These are phyloP conservation scores for Sarocladium oryzae DNA, from an alignment of 2,329 filamentous ascomycete genomes.

Conservation along the genomic window DNA sequence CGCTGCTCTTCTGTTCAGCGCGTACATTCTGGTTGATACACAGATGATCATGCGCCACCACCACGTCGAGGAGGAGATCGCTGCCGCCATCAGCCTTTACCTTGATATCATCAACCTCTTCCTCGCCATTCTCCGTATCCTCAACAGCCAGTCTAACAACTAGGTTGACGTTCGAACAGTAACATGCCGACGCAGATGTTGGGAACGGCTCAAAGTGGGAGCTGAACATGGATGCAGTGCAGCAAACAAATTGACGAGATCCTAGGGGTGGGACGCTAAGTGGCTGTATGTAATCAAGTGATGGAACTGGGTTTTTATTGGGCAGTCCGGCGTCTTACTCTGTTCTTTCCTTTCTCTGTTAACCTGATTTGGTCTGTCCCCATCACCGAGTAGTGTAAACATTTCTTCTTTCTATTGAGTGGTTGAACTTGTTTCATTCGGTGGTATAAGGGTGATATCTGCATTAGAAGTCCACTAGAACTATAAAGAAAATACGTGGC, in stretches of 20 bases:
- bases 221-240: neutral
- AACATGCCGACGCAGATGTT: no score
- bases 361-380: neutral
- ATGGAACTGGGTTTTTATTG: neutral
- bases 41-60: constrained; percentile 94
- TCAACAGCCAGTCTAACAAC: constrained; percentile 95
- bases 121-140: constrained; percentile 86
- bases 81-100: constrained; percentile 89
- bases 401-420: neutral
- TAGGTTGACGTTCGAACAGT: constrained; percentile 34
- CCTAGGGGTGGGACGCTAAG: no score
- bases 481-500: constrained; percentile 36
- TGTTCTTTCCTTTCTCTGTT: neutral
- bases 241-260: no score
- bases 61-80: constrained; percentile 97
- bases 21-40: constrained; percentile 92
- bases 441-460: constrained; percentile 42
- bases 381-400: neutral
- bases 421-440: neutral
- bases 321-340: neutral
- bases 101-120: constrained; percentile 97
- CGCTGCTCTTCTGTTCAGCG: constrained; percentile 82
- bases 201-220: neutral
- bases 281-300: neutral
- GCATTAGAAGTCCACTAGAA: constrained; percentile 58